Evolutionary conservation across 345 rosid genomes (phyloP), one percentile per base, ranked within the genome.

Genomic region (Jatropha curcas): DNA sequence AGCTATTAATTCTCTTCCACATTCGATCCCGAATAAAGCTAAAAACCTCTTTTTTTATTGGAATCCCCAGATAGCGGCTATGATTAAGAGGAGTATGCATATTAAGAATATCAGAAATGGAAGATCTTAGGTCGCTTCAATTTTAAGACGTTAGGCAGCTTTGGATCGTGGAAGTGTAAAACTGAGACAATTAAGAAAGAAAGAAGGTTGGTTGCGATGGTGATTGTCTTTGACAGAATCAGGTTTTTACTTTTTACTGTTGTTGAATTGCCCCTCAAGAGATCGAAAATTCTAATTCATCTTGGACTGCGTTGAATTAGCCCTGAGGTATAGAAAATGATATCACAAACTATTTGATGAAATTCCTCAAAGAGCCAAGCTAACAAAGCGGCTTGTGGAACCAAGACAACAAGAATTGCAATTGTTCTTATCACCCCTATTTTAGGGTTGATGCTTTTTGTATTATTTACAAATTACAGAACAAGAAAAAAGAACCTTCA

Each of bases 391-490:
- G 17, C 28, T 20, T 5, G 4, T 50, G n/a, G 31, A 35, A 19
- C 55, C 27, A 25, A 13, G 14, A 45, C 13, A 19, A 71, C 62
- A 39, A 73, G 53, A 46, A 68, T 61, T 61, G 62, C 45, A 33
- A 7, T 22, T 52, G 74, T 51, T 59, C 59, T 64, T 51, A 46
- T 64, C 41, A n/a, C n/a, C 35, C 68, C 69, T 9, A 22, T 8
- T 65, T 30, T 41, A 62, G 30, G 75, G 67, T 63, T 39, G 73
- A 61, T 64, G 69, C 19, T 71, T 39, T 65, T 28, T 65, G 68
- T 74, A 66, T 45, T 75, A 62, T 78, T 4, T 84, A 76, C 81
- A 84, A 19, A 25, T 71, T 46, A 35, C 34, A 71, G 7, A 48
- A 66, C 33, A 77, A 61, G 55, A 61, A 13, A 14, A n/a, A n/a